Percentiles rank a stretch among this genome's conserved stretches.
Evolutionary conservation across 2,329 filamentous ascomycete genomes (phyloP).

Genomic region (Helotiales sp.): DNA sequence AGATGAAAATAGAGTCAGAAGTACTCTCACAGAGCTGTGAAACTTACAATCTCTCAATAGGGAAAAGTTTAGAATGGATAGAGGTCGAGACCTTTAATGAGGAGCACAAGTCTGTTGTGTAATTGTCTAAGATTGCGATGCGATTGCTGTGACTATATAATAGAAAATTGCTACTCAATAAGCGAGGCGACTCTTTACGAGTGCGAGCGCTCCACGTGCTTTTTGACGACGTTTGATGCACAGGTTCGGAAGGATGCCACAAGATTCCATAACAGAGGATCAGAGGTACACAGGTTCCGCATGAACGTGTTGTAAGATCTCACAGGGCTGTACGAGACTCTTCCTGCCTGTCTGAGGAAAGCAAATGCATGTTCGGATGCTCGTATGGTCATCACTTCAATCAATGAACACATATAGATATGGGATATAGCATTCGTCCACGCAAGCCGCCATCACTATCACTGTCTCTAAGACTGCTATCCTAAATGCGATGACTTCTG

Average conservation of each 20-base stretch:
- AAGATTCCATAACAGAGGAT: not conserved
- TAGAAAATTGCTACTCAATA: not conserved
- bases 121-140: not conserved
- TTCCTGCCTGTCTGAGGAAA: not conserved
- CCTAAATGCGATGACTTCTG: not conserved
- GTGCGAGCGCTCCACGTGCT: not conserved
- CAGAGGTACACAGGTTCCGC: not conserved
- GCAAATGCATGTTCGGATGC: not conserved
- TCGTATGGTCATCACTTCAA: not conserved
- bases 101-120: not conserved
- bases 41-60: not conserved
- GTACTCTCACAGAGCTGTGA: not conserved
- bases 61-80: not conserved
- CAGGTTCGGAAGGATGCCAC: not conserved
- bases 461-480: not conserved
- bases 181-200: not conserved
- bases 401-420: not conserved
- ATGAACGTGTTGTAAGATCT: not conserved
- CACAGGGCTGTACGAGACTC: not conserved
- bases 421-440: not conserved
- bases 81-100: not conserved
- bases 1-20: not conserved
- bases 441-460: not conserved
- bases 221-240: not conserved
- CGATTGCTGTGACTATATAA: not conserved